phyloP scores from a whole-genome alignment of 2,329 filamentous ascomycete species.

The Penicillium sp. region DNA sequence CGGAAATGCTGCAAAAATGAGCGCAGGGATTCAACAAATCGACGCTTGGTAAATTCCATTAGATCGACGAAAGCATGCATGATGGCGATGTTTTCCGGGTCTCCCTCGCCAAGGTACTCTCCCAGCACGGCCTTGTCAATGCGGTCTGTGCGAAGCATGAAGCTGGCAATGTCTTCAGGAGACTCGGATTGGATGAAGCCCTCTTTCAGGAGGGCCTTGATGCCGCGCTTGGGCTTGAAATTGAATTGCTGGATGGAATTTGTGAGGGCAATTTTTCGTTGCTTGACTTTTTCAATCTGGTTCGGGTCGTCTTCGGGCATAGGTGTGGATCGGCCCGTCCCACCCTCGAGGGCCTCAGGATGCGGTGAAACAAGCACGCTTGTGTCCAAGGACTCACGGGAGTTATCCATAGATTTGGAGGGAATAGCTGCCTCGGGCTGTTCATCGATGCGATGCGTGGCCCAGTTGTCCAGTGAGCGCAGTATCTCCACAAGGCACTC shows the following conservation, averaged over 20 bases:
- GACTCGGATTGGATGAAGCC: constrained; percentile 80
- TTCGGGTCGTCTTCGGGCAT: constrained; percentile 83
- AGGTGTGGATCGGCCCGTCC: constrained; percentile 62
- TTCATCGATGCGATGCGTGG: constrained; percentile 62
- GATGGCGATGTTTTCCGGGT: constrained; percentile 87
- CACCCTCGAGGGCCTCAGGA: constrained; percentile 53
- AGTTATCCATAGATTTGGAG: constrained; percentile 56
- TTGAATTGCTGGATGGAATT: constrained; percentile 93
- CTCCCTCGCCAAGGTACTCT: constrained; percentile 91
- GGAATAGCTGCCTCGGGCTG: constrained; percentile 47
- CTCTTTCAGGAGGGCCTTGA: constrained; percentile 78
- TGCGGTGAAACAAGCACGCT: constrained; percentile 56
- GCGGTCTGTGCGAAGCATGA: constrained; percentile 75
- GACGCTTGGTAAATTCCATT: constrained; percentile 89
- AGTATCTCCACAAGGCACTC: constrained; percentile 86
- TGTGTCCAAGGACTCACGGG: constrained; percentile 74
- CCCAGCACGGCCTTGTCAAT: constrained; percentile 90
- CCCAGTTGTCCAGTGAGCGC: constrained; percentile 90
- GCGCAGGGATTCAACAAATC: constrained; percentile 88
- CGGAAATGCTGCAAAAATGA: constrained; percentile 94
- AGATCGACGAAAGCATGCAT: constrained; percentile 97
- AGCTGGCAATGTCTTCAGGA: constrained; percentile 78
- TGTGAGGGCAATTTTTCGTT: constrained; percentile 84
- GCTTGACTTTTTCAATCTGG: constrained; percentile 92
- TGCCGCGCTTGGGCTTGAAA: constrained; percentile 92